Evolutionary conservation across 768 basidiomycete genomes (phyloP).

Genomic region (Phylloporus sp.): DNA sequence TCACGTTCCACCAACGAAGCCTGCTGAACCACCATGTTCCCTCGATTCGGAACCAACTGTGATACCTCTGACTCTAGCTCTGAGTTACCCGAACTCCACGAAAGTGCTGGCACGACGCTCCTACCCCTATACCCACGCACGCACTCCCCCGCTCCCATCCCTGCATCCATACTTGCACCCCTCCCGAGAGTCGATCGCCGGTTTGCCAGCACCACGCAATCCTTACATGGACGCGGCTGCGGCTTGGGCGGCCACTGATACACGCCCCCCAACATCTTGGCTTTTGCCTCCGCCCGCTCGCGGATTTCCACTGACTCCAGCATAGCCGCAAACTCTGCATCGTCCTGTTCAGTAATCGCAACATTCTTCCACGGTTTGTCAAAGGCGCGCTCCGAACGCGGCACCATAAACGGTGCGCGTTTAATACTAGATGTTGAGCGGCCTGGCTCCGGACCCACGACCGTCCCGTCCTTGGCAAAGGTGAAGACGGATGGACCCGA

Average conservation of each 20-base stretch:
- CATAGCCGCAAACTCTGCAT: conserved; percentile 14
- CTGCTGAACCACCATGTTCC: background rate
- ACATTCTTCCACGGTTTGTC: conserved; percentile 30
- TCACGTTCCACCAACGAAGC: conserved; percentile 1
- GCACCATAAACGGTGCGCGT: background rate
- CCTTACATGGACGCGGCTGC: background rate
- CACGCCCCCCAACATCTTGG: conserved; percentile 6
- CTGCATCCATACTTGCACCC: background rate
- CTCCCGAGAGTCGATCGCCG: background rate
- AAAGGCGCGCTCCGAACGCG: background rate
- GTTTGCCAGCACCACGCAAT: conserved; percentile 1
- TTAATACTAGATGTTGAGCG: background rate
- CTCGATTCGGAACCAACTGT: background rate
- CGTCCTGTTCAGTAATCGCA: conserved; percentile 27
- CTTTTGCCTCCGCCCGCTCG: background rate
- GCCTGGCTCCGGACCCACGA: conserved; percentile 7
- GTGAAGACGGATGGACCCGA: conserved; percentile 21
- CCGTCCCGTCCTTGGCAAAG: conserved; percentile 17
- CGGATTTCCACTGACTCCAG: background rate
- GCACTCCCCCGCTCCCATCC: background rate
- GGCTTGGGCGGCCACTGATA: conserved; percentile 25
- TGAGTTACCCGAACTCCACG: conserved; percentile 13
- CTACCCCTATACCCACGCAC: accelerated
- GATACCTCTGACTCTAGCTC: conserved; percentile 7
- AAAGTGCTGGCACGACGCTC: conserved; percentile 1